Conservation (phyloP, 2,329 filamentous ascomycete species). For the Aureobasidium vineae region DNA sequence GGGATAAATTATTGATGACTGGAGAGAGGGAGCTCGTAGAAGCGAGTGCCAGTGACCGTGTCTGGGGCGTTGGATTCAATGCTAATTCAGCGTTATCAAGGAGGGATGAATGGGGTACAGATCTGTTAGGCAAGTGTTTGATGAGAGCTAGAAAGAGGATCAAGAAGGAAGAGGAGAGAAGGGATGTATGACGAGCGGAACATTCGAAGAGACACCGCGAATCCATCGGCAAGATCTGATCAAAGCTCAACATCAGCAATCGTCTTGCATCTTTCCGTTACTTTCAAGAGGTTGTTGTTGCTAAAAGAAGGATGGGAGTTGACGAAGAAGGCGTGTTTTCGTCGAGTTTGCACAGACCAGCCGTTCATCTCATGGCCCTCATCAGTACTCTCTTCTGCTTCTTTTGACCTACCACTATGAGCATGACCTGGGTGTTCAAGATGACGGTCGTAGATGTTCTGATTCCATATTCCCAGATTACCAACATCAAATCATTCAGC, state of each 20-base stretch:
- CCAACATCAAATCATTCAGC: no score
- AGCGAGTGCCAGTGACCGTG: conserved; percentile 55
- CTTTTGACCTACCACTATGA: background rate
- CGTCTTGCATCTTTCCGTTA: background rate
- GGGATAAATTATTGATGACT: conserved; percentile 55
- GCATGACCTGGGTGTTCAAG: background rate
- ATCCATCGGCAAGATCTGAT: no score
- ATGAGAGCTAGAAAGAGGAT: conserved; percentile 58
- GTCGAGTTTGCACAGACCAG: background rate
- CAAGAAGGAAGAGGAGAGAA: conserved; percentile 39
- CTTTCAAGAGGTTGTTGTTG: background rate
- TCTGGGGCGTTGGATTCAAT: conserved; percentile 66
- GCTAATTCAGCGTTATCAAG: conserved; percentile 49
- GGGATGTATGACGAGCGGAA: background rate
- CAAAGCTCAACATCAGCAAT: background rate
- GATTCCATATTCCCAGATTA: background rate
- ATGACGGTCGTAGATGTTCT: background rate
- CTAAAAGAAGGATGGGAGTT: background rate
- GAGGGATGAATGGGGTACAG: conserved; percentile 60
- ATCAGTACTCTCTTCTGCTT: background rate
- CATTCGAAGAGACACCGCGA: background rate
- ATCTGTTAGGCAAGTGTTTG: conserved; percentile 62
- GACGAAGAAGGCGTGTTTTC: background rate
- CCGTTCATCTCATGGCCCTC: background rate
- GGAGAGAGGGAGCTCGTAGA: conserved; percentile 62